Evolutionary conservation across 768 basidiomycete genomes (phyloP), one percentile per base, ranked within the genome.

Genomic region (Suillus spraguei): DNA sequence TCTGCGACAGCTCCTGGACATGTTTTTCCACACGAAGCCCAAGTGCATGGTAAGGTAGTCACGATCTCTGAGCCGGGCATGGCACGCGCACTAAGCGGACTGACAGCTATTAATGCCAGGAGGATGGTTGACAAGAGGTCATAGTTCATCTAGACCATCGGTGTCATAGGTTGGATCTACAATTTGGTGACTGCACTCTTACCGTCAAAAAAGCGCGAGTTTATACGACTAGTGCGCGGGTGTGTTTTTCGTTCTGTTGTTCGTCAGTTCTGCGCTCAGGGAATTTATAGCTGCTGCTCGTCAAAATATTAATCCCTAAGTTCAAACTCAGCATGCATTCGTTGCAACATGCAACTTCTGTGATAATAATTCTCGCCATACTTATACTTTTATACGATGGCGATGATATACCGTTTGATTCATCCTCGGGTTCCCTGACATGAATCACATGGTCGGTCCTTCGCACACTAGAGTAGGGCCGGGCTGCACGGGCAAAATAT

Each of bases 41-140:
- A 65, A 56, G 64, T 42, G 52, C 55, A 68, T 60, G 60, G 59
- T 4, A 60, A 14, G 24, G 14, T 7, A 22, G 53, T 42, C 39
- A 44, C 13, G n/a, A 52, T 28, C 28, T 28, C 28, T 28, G 28
- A 28, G 28, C 4, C 28, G 36, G 36, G 54, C n/a, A 14, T 55
- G n/a, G 35, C 54, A 24, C n/a, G 22, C 5, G 20, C 53, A n/a
- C 10, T 1, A 54, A 54, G n/a, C n/a, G 13, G 13, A 36, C 35
- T 54, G 7, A 35, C 3, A 14, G 13, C 35, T 55, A n/a, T 36
- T 7, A 14, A 16, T 54, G n/a, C 35, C 35, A 36, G 1, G 13
- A 14, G n/a, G 14, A n/a, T 54, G n/a, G 13, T 22, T 20, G 9
- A 4, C 33, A 36, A 35, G 3, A 36, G 28, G 28, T 28, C 28